phyloP scores from a whole-genome alignment of 2,329 filamentous ascomycete species.

The Raffaelea arxii region DNA sequence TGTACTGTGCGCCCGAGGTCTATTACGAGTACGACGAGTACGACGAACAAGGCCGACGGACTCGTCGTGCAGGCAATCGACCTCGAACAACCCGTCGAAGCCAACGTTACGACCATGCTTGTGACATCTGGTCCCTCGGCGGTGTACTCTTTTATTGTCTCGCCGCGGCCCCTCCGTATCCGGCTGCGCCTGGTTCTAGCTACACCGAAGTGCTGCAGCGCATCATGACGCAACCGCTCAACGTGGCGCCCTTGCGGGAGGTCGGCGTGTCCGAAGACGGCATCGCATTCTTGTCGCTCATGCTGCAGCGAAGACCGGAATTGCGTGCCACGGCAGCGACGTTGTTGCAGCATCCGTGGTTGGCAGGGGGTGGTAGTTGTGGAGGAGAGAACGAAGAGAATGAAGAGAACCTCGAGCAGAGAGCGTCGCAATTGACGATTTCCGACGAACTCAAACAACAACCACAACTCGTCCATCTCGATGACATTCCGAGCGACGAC shows the following conservation, averaged over 20 bases:
- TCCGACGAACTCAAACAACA: constrained; percentile 18
- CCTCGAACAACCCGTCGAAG: too few relatives aligned
- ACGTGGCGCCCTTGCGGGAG: constrained; percentile 52
- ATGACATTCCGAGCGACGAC: constrained; percentile 15
- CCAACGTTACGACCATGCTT: constrained; percentile 76
- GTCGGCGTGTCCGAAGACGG: constrained; percentile 53
- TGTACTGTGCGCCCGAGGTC: constrained; percentile 95
- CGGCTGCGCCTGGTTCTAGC: constrained; percentile 63
- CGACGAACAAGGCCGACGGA: constrained; percentile 60
- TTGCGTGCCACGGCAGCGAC: constrained; percentile 63
- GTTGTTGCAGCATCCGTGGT: constrained; percentile 66
- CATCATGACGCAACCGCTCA: constrained; percentile 71
- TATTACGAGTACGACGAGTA: constrained; percentile 66
- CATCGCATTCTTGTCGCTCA: constrained; percentile 65
- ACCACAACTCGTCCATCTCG: constrained; percentile 8
- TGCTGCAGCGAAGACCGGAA: constrained; percentile 73
- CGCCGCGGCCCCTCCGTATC: constrained; percentile 72
- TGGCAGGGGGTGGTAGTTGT: constrained; percentile 28
- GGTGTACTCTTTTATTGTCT: constrained; percentile 84
- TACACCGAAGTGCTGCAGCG: constrained; percentile 72
- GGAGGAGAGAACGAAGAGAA: constrained; percentile 47
- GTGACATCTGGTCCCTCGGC: constrained; percentile 94
- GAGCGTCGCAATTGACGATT: constrained; percentile 56
- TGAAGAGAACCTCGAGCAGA: constrained; percentile 49
- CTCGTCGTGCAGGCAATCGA: constrained; percentile 37